Conservation (phyloP, 78 protist genomes). For the Isochrysis galbana region DNA sequence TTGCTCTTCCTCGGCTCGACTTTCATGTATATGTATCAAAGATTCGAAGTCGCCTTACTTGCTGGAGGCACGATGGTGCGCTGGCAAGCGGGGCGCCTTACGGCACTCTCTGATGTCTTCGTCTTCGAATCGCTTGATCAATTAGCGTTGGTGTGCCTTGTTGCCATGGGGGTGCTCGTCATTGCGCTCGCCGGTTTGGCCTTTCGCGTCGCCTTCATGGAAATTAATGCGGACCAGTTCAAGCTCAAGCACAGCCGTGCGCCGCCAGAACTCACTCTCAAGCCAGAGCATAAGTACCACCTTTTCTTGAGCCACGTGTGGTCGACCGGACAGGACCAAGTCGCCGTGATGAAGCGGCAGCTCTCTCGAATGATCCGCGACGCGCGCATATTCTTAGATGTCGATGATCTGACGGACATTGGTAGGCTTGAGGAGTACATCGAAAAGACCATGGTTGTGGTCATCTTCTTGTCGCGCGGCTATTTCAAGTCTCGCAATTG, state of each 20-base stretch:
- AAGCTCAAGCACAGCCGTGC: background rate
- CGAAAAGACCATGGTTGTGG: background rate
- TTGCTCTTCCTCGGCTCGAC: background rate
- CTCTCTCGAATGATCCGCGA: background rate
- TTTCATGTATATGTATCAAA: background rate
- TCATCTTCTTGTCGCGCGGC: conserved; percentile 15
- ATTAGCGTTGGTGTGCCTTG: background rate
- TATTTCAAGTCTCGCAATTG: conserved; percentile 9
- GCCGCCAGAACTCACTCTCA: background rate
- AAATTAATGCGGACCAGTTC: background rate
- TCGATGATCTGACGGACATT: conserved; percentile 6
- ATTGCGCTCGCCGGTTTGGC: background rate
- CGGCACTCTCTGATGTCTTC: background rate
- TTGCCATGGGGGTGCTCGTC: background rate
- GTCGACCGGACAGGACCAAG: conserved; percentile 17
- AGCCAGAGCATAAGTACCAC: background rate
- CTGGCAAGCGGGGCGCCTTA: too few species aligned
- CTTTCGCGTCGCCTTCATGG: background rate
- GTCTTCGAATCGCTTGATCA: background rate
- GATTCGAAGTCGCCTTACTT: background rate
- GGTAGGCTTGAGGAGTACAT: background rate
- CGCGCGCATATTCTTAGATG: background rate
- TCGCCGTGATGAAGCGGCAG: background rate
- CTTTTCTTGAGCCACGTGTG: background rate
- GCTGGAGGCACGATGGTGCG: too few species aligned